A percentile compares a stretch with the other conserved stretches of the same genome.
These are phyloP conservation scores for Phytophthora pseudosyringae DNA, from an alignment of 352 stramenopile species.

Conservation along the genomic window DNA sequence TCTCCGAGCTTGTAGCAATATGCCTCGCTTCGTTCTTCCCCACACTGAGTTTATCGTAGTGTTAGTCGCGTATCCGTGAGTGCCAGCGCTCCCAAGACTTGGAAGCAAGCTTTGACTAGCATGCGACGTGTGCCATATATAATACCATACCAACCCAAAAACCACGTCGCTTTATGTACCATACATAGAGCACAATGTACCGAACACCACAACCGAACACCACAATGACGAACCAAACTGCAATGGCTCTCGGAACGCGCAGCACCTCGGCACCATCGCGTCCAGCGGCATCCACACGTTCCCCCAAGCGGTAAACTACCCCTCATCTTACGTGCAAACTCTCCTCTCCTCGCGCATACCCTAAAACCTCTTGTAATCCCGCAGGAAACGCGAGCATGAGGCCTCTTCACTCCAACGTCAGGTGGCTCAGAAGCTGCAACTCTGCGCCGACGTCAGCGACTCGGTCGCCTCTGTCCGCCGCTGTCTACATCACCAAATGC, in stretches of 20 bases:
- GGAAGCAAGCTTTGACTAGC: too few species aligned
- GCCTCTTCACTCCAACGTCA: conserved; percentile 63
- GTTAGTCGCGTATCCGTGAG: too few species aligned
- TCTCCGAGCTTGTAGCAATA: too few species aligned
- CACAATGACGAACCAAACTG: neutral
- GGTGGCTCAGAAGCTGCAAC: conserved; percentile 24
- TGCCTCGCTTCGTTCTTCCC: too few species aligned
- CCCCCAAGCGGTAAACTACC: conserved; percentile 11
- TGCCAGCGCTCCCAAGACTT: too few species aligned
- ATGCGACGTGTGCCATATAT: too few species aligned
- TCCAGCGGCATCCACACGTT: neutral
- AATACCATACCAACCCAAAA: too few species aligned
- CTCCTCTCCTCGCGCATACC: neutral
- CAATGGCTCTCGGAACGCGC: neutral
- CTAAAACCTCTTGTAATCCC: neutral
- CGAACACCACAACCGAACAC: too few species aligned
- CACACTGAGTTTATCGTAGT: too few species aligned
- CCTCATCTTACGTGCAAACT: neutral
- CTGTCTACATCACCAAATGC: conserved; percentile 8
- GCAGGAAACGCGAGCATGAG: conserved; percentile 42
- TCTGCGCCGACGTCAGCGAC: conserved; percentile 26
- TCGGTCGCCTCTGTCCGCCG: conserved; percentile 2
- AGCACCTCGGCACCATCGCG: conserved; percentile 28
- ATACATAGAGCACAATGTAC: too few species aligned
- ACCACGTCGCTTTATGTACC: too few species aligned